Evolutionary conservation across 169 alveolate genomes (phyloP).

Genomic region (Perkinsus marinus): DNA sequence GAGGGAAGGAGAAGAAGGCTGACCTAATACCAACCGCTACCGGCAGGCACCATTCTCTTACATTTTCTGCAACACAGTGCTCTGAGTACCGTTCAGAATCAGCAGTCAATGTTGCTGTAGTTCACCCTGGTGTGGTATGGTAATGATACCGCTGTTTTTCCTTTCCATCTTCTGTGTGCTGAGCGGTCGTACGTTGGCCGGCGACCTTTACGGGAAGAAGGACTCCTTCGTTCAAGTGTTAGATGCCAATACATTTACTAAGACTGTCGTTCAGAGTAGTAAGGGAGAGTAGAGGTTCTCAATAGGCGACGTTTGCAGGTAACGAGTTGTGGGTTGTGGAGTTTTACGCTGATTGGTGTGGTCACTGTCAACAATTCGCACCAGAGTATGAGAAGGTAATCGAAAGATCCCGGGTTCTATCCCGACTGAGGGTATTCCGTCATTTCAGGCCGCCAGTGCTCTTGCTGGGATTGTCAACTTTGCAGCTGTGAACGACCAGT

Average conservation of each 20-base stretch:
- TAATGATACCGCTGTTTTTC: no score
- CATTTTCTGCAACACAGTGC: not conserved
- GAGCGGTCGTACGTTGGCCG: not conserved
- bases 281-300: not conserved
- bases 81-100: not conserved
- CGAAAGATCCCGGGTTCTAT: not conserved
- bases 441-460: conserved; percentile 7
- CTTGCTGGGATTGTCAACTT: conserved; percentile 25
- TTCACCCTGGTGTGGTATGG: not conserved
- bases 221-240: not conserved
- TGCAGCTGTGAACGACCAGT: conserved; percentile 41
- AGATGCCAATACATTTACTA: not conserved
- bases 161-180: no score
- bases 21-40: no score
- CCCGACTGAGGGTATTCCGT: not conserved
- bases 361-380: conserved; percentile 32
- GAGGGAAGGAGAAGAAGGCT: no score
- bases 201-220: not conserved
- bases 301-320: not conserved
- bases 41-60: not conserved
- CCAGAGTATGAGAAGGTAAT: conserved; percentile 40
- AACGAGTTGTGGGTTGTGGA: conserved; percentile 45
- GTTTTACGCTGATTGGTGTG: conserved; percentile 76
- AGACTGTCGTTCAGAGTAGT: not conserved
- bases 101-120: not conserved